Evolutionary conservation across 2,329 filamentous ascomycete species (phyloP).

Genomic region (Ceratocystis huliohia): DNA sequence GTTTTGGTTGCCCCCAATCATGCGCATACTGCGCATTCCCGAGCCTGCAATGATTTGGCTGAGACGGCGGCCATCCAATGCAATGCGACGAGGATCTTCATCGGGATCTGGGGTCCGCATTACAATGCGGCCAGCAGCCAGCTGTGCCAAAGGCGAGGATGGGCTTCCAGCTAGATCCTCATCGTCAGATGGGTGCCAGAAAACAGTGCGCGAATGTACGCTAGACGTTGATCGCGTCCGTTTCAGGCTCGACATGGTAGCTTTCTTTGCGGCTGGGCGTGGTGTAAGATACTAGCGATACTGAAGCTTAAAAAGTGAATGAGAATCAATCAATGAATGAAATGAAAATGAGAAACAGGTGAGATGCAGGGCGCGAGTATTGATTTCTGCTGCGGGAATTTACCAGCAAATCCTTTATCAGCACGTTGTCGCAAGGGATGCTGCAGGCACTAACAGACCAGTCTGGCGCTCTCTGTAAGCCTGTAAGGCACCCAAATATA

Average conservation of each 20-base stretch:
- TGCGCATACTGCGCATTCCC: slow-evolving; percentile 66
- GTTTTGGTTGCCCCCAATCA: slow-evolving; percentile 84
- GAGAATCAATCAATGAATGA: background rate
- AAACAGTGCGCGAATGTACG: slow-evolving; percentile 22
- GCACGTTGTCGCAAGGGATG: background rate
- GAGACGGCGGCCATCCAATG: slow-evolving; percentile 45
- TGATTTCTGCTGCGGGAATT: background rate
- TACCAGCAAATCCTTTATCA: background rate
- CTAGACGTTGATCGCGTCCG: slow-evolving; percentile 30
- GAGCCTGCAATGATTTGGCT: slow-evolving; percentile 50
- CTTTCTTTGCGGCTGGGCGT: background rate
- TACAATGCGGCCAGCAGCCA: slow-evolving; percentile 13
- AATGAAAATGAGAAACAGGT: background rate
- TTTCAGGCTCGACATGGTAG: slow-evolving; percentile 29
- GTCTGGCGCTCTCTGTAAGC: background rate
- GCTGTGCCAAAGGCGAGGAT: slow-evolving; percentile 16
- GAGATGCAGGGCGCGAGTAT: background rate
- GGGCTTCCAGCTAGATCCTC: slow-evolving; percentile 17
- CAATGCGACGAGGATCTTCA: slow-evolving; percentile 35
- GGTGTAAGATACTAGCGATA: background rate
- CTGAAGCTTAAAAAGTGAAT: background rate
- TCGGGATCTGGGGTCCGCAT: slow-evolving; percentile 27
- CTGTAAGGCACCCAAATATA: too few relatives aligned
- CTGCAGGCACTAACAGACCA: background rate
- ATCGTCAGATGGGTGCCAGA: slow-evolving; percentile 21